phyloP scores from a whole-genome alignment of 2,329 filamentous ascomycete genomes.

The Ophiobolus disseminans region DNA sequence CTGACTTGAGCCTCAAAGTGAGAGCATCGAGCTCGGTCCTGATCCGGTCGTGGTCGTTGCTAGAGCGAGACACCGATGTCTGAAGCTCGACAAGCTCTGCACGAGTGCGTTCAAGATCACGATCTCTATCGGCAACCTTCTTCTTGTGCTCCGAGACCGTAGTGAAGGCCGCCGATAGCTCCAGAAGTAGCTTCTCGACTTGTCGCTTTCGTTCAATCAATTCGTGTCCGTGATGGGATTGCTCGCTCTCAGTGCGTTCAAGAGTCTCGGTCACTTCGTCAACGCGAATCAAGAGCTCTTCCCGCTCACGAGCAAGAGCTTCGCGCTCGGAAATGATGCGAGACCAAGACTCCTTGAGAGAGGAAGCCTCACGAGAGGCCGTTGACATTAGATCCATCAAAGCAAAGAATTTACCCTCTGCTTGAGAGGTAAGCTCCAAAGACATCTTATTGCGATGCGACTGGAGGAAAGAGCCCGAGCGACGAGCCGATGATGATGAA shows the following conservation, averaged over 20 bases:
- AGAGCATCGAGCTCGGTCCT: slow-evolving; percentile 25
- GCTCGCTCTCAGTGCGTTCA: slow-evolving; percentile 31
- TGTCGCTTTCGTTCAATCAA: slow-evolving; percentile 28
- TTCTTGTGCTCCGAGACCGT: slow-evolving; percentile 31
- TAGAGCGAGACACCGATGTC: slow-evolving; percentile 8
- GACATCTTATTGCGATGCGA: slow-evolving; percentile 36
- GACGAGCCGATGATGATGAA: slow-evolving; percentile 19
- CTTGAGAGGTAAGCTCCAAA: slow-evolving; percentile 31
- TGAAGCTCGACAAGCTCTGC: slow-evolving; percentile 25
- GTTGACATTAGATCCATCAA: slow-evolving; percentile 37
- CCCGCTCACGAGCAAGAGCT: slow-evolving; percentile 23
- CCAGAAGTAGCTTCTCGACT: slow-evolving; percentile 29
- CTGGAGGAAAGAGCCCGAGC: slow-evolving; percentile 29
- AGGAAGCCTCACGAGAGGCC: slow-evolving; percentile 31
- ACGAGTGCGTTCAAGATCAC: slow-evolving; percentile 23
- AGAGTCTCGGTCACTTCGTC: slow-evolving; percentile 33
- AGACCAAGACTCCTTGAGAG: slow-evolving; percentile 33
- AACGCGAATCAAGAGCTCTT: slow-evolving; percentile 25
- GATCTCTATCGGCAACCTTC: slow-evolving; percentile 30
- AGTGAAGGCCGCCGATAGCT: slow-evolving; percentile 27
- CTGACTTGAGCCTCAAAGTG: slow-evolving; percentile 22
- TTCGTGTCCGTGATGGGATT: slow-evolving; percentile 30
- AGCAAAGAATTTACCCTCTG: slow-evolving; percentile 37
- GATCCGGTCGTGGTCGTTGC: slow-evolving; percentile 25
- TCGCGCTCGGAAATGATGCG: slow-evolving; percentile 37